A percentile compares a stretch with the other conserved stretches of the same genome.
Evolutionary conservation across 768 basidiomycete species (phyloP).

Genomic region (Gloeostereum incarnatum): DNA sequence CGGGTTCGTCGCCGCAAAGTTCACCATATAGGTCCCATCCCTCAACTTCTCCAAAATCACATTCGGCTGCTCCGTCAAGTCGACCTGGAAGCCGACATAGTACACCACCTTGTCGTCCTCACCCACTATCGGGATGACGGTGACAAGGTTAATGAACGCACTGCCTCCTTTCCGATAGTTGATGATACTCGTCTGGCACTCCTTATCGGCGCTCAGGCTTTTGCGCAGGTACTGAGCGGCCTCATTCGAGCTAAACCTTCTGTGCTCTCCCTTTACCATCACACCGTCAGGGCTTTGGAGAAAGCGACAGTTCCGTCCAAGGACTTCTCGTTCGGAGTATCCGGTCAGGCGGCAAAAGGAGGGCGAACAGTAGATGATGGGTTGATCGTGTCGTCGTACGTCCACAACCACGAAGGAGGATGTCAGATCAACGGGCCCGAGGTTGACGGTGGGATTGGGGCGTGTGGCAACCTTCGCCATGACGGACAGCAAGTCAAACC

Average conservation of each 20-base stretch:
- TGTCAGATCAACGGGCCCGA: slow-evolving; percentile 89
- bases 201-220: slow-evolving; percentile 62
- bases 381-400: slow-evolving; percentile 67
- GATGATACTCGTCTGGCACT: slow-evolving; percentile 80
- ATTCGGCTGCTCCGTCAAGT: slow-evolving; percentile 80
- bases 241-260: slow-evolving; percentile 53
- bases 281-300: slow-evolving; percentile 66
- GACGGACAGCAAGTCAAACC: slow-evolving; percentile 83
- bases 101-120: slow-evolving; percentile 70
- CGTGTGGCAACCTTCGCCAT: slow-evolving; percentile 71
- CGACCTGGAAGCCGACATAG: slow-evolving; percentile 94
- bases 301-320: slow-evolving; percentile 89
- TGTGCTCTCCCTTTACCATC: slow-evolving; percentile 24
- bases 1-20: slow-evolving; percentile 28
- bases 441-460: slow-evolving; percentile 59
- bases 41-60: slow-evolving; percentile 71
- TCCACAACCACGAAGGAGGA: slow-evolving; percentile 93
- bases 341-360: slow-evolving; percentile 74
- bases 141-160: slow-evolving; percentile 88
- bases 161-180: slow-evolving; percentile 83
- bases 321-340: slow-evolving; percentile 63
- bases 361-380: slow-evolving; percentile 88
- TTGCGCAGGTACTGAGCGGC: slow-evolving; percentile 58
- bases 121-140: slow-evolving; percentile 78
- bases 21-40: slow-evolving; percentile 69